Evolutionary conservation across 148 eudicot genomes (phyloP).

Genomic region (Rheum nobile): DNA sequence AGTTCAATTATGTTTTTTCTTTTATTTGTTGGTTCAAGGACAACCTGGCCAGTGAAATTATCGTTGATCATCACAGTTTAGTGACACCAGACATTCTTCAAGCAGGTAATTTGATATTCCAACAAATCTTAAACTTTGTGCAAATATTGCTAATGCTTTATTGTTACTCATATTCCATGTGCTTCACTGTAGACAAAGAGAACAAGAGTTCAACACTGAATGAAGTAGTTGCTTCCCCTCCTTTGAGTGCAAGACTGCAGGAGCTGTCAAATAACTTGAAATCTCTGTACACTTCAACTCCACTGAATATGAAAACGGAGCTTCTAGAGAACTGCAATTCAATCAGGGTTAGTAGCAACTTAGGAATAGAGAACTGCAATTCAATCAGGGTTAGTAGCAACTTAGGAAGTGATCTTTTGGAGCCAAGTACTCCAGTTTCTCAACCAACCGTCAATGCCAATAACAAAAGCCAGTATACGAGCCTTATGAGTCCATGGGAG

Average conservation of each 20-base stretch:
- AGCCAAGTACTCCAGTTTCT: conserved; percentile 52
- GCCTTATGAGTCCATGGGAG: conserved; percentile 36
- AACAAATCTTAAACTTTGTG: neutral
- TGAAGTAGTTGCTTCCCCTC: conserved; percentile 42
- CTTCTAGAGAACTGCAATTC: conserved; percentile 15
- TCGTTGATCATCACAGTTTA: conserved; percentile 12
- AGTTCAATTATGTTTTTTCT: neutral
- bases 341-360: conserved; percentile 11
- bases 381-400: conserved; percentile 16
- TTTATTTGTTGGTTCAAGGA: conserved; percentile 4
- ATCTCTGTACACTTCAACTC: conserved; percentile 43
- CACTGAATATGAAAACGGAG: conserved; percentile 26
- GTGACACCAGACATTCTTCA: conserved; percentile 13
- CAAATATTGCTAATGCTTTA: neutral
- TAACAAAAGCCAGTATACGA: conserved; percentile 21
- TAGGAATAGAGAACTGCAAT: conserved; percentile 15
- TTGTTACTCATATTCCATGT: neutral
- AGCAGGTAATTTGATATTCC: conserved; percentile 18
- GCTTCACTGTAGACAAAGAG: conserved; percentile 30
- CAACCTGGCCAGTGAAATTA: conserved; percentile 10
- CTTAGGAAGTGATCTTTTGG: conserved; percentile 21
- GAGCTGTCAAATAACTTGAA: conserved; percentile 54
- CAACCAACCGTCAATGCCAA: conserved; percentile 3
- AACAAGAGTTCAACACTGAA: conserved; percentile 15
- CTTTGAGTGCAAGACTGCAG: conserved; percentile 48